Evolutionary conservation across 495 filamentous ascomycete species (phyloP), one percentile per base, ranked within the genome.

Genomic region (Massariosphaeria phaeospora): DNA sequence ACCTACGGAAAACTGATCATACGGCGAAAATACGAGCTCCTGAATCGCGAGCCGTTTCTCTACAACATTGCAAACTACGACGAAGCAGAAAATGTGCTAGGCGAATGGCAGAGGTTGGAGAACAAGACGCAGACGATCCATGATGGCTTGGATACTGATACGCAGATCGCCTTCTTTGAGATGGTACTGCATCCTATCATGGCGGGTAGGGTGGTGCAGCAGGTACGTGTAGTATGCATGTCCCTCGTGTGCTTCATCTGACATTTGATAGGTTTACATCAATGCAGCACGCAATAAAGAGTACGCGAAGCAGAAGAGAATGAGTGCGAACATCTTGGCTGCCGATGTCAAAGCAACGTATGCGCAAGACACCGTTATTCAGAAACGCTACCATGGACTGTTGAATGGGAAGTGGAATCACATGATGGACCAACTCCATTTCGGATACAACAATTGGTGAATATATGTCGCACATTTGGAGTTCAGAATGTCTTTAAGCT

Each of bases 331-430:
- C 57, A 70, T 66, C 7, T 57, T 83, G 2, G 79, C 82, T 7
- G 64, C 70, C 17, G 64, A 72, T 9, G 85, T 86, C 40, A 70
- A 82, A 24, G 73, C 75, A 15, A 84, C 88, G 59, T 75, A 75
- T 34, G 69, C 75, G n/a, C 73, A 87, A 7, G 84, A 81, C 6
- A 67, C 73, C 41, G 55, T 58, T 0, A 46, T 58, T 23, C 55
- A 58, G 30, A 58, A 58, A 31, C 68, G 75, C 39, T 88, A 85
- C 68, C 79, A 88, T 63, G 67, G 68, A 2, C 68, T 88, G 15
- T 64, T 87, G 0, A 71, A 72, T 40, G 85, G 85, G 0, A 88
- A 88, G 69, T 89, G 85, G 85, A 80, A 77, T 66, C 79, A 84
- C 65, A 83, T 89, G 67, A 79, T 86, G 67, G 82, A 84, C 59